Conservation (phyloP, 345 rosid genomes). For the Eutrema japonicum region DNA sequence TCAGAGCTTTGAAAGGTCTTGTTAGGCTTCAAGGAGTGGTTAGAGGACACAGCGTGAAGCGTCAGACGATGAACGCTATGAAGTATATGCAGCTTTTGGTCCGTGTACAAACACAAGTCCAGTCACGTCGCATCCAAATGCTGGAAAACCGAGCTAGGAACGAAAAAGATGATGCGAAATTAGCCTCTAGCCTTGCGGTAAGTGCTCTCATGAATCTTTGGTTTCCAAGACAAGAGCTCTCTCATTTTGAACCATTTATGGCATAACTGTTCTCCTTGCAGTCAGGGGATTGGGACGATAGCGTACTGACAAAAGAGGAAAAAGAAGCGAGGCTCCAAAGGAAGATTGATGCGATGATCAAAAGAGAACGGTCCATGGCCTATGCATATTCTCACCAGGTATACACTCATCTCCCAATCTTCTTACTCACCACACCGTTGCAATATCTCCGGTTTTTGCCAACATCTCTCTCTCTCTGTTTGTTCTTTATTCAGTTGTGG, state of each 20-base stretch:
- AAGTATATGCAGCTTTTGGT: constrained; percentile 93
- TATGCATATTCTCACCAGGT: constrained; percentile 94
- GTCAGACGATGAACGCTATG: constrained; percentile 88
- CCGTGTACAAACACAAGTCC: constrained; percentile 94
- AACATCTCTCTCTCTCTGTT: background rate
- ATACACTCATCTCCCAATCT: constrained; percentile 18
- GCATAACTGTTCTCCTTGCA: constrained; percentile 18
- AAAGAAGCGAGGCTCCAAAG: constrained; percentile 72
- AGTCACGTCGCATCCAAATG: constrained; percentile 90
- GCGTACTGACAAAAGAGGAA: constrained; percentile 77
- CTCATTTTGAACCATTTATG: background rate
- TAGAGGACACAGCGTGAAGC: constrained; percentile 85
- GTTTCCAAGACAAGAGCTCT: constrained; percentile 16
- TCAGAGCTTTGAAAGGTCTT: constrained; percentile 87
- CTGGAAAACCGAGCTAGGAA: constrained; percentile 73
- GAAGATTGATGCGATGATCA: constrained; percentile 80
- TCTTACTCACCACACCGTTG: background rate
- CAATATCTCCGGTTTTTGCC: background rate
- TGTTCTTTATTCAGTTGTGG: constrained; percentile 52
- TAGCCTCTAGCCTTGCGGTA: constrained; percentile 50
- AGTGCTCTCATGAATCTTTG: constrained; percentile 9
- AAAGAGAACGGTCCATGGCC: constrained; percentile 89
- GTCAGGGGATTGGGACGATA: constrained; percentile 93
- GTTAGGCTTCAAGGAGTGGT: constrained; percentile 98
- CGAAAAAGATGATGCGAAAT: constrained; percentile 61